Conservation (phyloP, 2,329 filamentous ascomycete species). For the Arachnomyces sp. region DNA sequence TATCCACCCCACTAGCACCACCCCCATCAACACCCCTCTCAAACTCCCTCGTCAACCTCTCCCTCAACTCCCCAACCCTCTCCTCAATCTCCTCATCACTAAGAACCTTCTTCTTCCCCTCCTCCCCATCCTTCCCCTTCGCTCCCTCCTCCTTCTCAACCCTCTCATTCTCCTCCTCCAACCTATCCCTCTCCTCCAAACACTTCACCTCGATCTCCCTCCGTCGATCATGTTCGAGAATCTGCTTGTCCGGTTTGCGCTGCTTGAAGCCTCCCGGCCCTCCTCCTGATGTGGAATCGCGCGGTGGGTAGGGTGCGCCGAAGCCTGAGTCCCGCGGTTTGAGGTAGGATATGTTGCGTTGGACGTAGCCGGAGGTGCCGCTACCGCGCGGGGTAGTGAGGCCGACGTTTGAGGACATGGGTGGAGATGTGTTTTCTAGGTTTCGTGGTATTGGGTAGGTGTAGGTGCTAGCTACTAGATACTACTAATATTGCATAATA, state of each 20-base stretch:
- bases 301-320: constrained; percentile 60
- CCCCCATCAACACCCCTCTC: constrained; percentile 38
- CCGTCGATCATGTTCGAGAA: constrained; percentile 88
- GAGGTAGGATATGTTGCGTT: constrained; percentile 86
- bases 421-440: no score
- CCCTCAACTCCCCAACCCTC: constrained; percentile 57
- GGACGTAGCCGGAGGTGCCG: constrained; percentile 94
- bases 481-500: constrained; percentile 4
- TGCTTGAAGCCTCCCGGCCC: constrained; percentile 59
- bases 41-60: constrained; percentile 52
- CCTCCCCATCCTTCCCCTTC: constrained; percentile 8
- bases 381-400: constrained; percentile 89
- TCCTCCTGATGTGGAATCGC: constrained; percentile 17
- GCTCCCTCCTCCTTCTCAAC: constrained; percentile 44
- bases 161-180: constrained; percentile 67
- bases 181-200: constrained; percentile 75
- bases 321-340: constrained; percentile 64
- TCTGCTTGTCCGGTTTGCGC: constrained; percentile 81
- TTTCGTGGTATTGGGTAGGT: neutral
- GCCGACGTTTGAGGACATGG: constrained; percentile 94
- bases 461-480: neutral
- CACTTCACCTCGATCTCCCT: constrained; percentile 89
- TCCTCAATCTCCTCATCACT: constrained; percentile 88
- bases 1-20: constrained; percentile 26
- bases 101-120: constrained; percentile 23